A percentile compares a stretch with the other conserved stretches of the same genome.
phyloP scores from a whole-genome alignment of 768 basidiomycete genomes.

The Auricularia sp. region DNA sequence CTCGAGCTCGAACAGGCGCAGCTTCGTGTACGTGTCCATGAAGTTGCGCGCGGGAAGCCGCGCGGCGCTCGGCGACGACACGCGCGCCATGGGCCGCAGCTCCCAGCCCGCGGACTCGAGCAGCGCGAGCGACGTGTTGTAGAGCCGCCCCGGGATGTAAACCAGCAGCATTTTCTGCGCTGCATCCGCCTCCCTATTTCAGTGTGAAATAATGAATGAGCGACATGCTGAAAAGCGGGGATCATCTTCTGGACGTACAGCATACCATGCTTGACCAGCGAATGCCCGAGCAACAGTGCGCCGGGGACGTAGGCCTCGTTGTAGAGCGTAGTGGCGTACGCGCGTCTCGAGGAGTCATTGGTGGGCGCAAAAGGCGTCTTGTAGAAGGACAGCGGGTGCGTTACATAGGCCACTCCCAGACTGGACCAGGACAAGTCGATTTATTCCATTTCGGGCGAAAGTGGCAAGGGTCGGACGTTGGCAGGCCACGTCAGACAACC shows the following conservation, averaged over 20 bases:
- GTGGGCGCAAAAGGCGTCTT: neutral
- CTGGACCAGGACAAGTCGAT: neutral
- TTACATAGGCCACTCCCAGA: conserved; percentile 3
- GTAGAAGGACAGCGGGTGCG: conserved; percentile 6
- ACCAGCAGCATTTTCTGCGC: conserved; percentile 7
- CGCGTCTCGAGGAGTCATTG: conserved; percentile 3
- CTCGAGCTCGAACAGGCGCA: conserved; percentile 8
- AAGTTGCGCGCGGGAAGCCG: conserved; percentile 7
- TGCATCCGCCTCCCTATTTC: neutral
- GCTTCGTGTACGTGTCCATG: conserved; percentile 9
- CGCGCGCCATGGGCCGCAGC: neutral
- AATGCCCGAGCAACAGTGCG: conserved; percentile 7
- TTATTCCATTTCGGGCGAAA: no score
- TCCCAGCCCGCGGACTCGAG: conserved; percentile 5
- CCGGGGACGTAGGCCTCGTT: conserved; percentile 8
- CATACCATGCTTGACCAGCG: conserved; percentile 7
- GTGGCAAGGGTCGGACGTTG: no score
- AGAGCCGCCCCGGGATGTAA: conserved; percentile 4
- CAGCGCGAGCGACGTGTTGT: conserved; percentile 1
- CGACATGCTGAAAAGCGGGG: neutral
- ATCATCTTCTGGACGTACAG: neutral
- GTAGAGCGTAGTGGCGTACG: conserved; percentile 7
- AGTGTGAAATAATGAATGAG: neutral
- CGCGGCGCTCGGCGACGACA: neutral
- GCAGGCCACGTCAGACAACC: no score